Percentiles rank a stretch among this genome's conserved stretches.
Conservation (phyloP, 148 eudicot genomes). For the Silene uniflora region DNA sequence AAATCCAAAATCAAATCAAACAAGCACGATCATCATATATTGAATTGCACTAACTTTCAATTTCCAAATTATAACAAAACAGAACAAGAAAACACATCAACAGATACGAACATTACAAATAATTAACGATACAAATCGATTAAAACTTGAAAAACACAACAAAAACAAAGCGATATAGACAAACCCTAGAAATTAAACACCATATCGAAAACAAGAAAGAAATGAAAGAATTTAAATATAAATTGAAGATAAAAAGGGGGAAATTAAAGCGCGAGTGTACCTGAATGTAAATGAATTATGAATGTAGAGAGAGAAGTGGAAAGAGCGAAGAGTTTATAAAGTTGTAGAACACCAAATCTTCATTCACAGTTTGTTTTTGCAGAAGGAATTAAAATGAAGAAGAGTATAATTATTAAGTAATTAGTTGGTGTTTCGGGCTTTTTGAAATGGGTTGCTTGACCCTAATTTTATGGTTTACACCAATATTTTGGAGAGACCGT, state of each 20-base stretch:
- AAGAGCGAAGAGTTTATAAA: neutral
- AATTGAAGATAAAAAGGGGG: neutral
- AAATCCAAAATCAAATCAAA: neutral
- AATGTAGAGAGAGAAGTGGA: neutral
- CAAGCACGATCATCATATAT: neutral
- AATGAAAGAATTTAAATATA: too few species aligned
- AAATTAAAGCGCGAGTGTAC: neutral
- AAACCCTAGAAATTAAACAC: conserved; percentile 17
- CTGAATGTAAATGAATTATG: neutral
- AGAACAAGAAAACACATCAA: neutral
- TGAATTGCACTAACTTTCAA: neutral
- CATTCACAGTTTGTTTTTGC: neutral
- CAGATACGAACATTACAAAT: neutral
- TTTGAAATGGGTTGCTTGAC: too few species aligned
- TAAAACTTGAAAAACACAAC: neutral
- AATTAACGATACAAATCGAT: neutral
- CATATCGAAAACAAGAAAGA: too few species aligned
- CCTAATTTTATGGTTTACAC: too few species aligned
- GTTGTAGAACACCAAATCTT: neutral
- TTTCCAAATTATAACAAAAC: neutral
- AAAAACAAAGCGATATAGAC: neutral
- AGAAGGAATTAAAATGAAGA: neutral
- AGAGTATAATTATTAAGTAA: too few species aligned
- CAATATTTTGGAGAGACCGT: too few species aligned
- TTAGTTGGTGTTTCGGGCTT: neutral